Evolutionary conservation across 768 basidiomycete species (phyloP), one percentile per base, ranked within the genome.

Genomic region (Leccinum longicurvipes): DNA sequence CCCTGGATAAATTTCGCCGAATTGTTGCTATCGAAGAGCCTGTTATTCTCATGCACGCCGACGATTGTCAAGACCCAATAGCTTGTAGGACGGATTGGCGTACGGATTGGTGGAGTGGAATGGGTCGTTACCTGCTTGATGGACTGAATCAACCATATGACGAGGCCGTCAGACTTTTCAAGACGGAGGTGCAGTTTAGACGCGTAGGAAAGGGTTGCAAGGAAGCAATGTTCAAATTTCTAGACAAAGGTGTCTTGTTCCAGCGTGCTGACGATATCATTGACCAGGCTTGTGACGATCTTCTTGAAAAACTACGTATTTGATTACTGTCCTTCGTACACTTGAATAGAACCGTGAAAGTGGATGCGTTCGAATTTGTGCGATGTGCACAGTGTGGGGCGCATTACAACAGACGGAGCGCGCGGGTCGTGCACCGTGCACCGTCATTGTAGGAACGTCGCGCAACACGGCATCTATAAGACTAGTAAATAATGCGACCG

Each of bases 71-170:
- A 14, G 36, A 57, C 14, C 53, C 42, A 15, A 1, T 1, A 6
- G 25, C 17, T 6, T 66, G 65, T 21, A 21, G n/a, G 6, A 32
- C 45, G 4, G 66, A 68, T 36, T 68, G 65, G 67, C 54, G 55
- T 5, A n/a, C 31, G 0, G 17, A 56, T 1, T 68, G 67, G 64
- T 65, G 62, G 62, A 64, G 61, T 42, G 58, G 60, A 0, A 67
- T 67, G 59, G 66, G 59, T 2, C 42, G 50, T 0, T 68, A 55
- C 25, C 49, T 68, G 4, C 56, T 67, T 10, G 58, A 66, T 46
- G 60, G 63, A 2, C 34, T 53, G 12, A 61, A 62, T 28, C 57
- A 58, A 42, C 51, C 57, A 10, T 67, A 54, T 23, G 2, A 21
- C 3, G 28, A 27, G 4, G 60, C 62, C 3, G 29, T 64, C 9